These are phyloP conservation scores for Colletotrichum sp. DNA, from an alignment of 2,329 filamentous ascomycete species.

Conservation along the genomic window DNA sequence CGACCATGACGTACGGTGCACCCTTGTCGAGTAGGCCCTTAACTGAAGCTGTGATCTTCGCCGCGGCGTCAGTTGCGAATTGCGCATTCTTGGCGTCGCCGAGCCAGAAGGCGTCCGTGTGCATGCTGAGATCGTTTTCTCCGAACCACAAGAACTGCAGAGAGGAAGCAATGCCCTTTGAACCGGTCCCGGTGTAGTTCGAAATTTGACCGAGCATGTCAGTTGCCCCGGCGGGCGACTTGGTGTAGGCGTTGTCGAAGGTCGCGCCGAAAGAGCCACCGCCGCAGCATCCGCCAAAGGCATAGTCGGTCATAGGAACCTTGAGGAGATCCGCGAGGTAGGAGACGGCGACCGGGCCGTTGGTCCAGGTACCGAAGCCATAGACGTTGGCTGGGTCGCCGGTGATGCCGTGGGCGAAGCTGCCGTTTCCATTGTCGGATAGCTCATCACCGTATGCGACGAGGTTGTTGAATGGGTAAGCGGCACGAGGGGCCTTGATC, in stretches of 20 bases:
- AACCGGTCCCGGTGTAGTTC: background rate
- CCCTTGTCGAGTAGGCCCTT: background rate
- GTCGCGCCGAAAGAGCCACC: background rate
- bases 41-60: background rate
- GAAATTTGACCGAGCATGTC: background rate
- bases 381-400: background rate
- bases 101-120: background rate
- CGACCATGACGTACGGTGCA: background rate
- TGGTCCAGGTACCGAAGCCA: conserved; percentile 1
- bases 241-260: background rate
- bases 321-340: conserved; percentile 1
- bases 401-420: background rate
- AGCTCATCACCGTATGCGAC: background rate
- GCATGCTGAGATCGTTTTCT: background rate
- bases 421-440: background rate
- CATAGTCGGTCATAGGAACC: background rate
- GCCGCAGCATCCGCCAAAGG: conserved; percentile 1
- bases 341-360: background rate
- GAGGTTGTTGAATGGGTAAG: background rate
- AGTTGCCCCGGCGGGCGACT: background rate
- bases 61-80: background rate
- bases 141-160: background rate
- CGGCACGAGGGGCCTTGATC: background rate
- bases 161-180: background rate
- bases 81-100: background rate